These are phyloP conservation scores for Neobulgaria alba DNA, from an alignment of 2,329 filamentous ascomycete genomes.

Conservation along the genomic window DNA sequence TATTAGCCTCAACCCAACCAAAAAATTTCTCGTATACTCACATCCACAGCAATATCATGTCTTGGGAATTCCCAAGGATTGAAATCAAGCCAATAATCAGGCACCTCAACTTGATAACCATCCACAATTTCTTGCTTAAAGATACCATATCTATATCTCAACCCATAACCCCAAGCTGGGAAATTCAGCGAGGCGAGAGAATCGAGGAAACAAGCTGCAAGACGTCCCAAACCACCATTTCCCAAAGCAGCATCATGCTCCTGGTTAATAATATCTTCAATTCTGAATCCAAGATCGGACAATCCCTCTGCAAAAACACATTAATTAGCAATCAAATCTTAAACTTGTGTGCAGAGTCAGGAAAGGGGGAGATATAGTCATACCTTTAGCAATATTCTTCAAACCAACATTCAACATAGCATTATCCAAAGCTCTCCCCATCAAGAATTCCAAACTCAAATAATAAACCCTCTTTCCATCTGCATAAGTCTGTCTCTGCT, in stretches of 20 bases:
- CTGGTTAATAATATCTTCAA: conserved; percentile 90
- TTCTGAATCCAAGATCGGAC: conserved; percentile 82
- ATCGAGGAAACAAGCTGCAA: conserved; percentile 95
- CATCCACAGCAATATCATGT: conserved; percentile 88
- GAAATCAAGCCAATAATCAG: conserved; percentile 98
- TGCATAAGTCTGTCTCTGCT: conserved; percentile 85
- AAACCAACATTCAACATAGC: conserved; percentile 93
- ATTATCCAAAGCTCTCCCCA: conserved; percentile 95
- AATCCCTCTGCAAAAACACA: conserved; percentile 57
- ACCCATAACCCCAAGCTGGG: conserved; percentile 93
- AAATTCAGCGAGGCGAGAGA: conserved; percentile 91
- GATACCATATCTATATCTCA: conserved; percentile 93
- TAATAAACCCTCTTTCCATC: conserved; percentile 97
- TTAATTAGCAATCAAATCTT: too few species aligned
- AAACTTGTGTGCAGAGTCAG: background rate
- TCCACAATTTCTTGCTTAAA: conserved; percentile 99
- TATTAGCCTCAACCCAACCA: conserved; percentile 7
- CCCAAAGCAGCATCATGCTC: conserved; percentile 95
- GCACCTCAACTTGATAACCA: conserved; percentile 95
- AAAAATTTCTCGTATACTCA: conserved; percentile 35
- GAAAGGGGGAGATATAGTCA: conserved; percentile 25
- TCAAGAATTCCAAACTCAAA: conserved; percentile 92
- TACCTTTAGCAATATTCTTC: conserved; percentile 77
- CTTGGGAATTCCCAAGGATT: conserved; percentile 98
- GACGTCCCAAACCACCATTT: conserved; percentile 88